Evolutionary conservation across 305 asterid species (phyloP), one percentile per base, ranked within the genome.

Genomic region (Salvia sclarea): DNA sequence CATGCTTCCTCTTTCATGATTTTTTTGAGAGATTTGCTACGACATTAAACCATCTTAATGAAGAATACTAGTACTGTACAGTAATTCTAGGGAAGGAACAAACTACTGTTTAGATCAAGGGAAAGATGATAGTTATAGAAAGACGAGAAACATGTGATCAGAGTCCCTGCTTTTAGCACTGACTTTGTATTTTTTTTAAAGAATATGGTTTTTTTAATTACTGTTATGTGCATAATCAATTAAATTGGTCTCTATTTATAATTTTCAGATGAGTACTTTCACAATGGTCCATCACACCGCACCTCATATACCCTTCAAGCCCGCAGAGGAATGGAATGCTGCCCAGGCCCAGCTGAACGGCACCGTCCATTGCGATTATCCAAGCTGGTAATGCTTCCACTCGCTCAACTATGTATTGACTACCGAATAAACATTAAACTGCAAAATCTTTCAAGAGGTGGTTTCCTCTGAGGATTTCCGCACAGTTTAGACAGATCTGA

Each of bases 231-330:
- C 24, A 57, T 37, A 47, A 56, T 52, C 43, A 41, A 10, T 54
- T 7, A 6, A 61, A 30, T 72, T 40, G 13, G n/a, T 52, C 41
- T 50, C 16, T 47, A 54, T 21, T 43, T 17, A 61, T 37, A 63
- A 40, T 25, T 75, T 79, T 55, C 86, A 94, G 99, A 94, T 94
- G 99, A 91, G 98, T 75, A 91, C 99, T 75, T 91, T 91, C 75
- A 89, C 98, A 20, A 91, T 91, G 97, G 99, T 94, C 77, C 98
- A 94, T 78, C 99, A 91, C 73, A 94, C 99, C 0, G 98, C 99
- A 11, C 99, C 99, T 58, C 99, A 94, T 76, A 94, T 94, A 81
- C 98, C 99, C 41, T 94, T 87, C 57, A 91, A 94, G 75, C 52
- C 84, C 69, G 80, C 94, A 0, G 88, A 88, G 2, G 88, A 86